phyloP scores from a whole-genome alignment of 305 asterid species.

The Plantago coronopus region DNA sequence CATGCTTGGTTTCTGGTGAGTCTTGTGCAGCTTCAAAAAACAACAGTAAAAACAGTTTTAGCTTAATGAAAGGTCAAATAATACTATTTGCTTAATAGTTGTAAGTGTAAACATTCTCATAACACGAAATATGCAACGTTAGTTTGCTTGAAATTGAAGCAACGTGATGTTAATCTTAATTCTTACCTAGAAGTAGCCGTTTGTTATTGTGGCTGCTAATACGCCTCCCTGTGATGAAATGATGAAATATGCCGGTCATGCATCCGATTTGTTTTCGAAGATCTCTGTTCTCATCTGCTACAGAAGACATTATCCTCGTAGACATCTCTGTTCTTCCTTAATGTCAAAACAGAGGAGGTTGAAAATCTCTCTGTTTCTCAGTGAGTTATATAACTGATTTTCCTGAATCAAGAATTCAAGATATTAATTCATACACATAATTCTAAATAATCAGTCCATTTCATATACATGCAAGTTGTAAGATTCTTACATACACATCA shows the following conservation, averaged over 20 bases:
- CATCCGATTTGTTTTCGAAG: slow-evolving; percentile 86
- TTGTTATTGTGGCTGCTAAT: slow-evolving; percentile 44
- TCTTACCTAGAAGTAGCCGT: slow-evolving; percentile 60
- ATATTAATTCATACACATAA: not conserved
- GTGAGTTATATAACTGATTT: slow-evolving; percentile 1
- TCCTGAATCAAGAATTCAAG: slow-evolving; percentile 32
- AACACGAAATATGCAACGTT: not conserved
- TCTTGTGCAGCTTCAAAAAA: slow-evolving; percentile 44
- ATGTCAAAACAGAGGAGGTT: slow-evolving; percentile 13
- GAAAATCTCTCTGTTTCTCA: slow-evolving; percentile 19
- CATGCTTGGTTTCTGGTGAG: slow-evolving; percentile 38
- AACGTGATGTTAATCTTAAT: slow-evolving; percentile 17
- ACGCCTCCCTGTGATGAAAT: slow-evolving; percentile 57
- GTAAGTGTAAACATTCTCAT: not conserved
- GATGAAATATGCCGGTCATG: slow-evolving; percentile 87
- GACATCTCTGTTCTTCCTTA: slow-evolving; percentile 39
- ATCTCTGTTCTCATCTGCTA: slow-evolving; percentile 47
- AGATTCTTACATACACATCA: slow-evolving; percentile 23
- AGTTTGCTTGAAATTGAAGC: slow-evolving; percentile 1
- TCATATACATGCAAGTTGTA: slow-evolving; percentile 26
- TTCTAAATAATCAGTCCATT: not conserved
- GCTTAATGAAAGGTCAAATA: slow-evolving; percentile 4
- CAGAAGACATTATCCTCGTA: slow-evolving; percentile 42
- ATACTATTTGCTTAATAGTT: too few relatives aligned
- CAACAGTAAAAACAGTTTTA: slow-evolving; percentile 23